Evolutionary conservation across 441 rosid genomes (phyloP).

Genomic region (Syzygium malaccense): DNA sequence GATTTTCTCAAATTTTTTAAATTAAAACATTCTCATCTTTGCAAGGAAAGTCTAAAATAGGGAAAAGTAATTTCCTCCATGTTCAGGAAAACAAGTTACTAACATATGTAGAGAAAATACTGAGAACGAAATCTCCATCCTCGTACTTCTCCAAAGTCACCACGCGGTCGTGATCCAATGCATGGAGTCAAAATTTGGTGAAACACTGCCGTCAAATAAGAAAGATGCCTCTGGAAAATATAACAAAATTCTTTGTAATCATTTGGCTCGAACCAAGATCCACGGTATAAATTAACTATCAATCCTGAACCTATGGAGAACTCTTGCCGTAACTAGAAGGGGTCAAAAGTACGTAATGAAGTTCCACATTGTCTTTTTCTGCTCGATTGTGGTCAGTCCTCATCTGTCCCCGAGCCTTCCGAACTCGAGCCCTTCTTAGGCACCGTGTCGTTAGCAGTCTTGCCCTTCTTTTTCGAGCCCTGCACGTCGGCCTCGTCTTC

Average conservation of each 20-base stretch:
- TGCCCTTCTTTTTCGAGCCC: conserved; percentile 47
- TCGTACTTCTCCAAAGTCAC: neutral
- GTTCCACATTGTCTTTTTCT: neutral
- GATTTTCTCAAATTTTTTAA: neutral
- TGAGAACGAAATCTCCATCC: neutral
- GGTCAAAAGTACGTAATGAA: neutral
- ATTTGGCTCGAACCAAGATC: neutral
- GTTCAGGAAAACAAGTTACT: neutral
- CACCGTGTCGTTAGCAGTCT: conserved; percentile 39
- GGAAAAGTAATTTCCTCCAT: neutral
- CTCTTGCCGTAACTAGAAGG: neutral
- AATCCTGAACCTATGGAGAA: neutral
- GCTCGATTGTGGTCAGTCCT: conserved; percentile 29
- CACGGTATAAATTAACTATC: neutral
- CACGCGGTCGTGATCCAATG: neutral
- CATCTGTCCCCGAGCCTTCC: conserved; percentile 66
- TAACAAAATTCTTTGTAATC: neutral
- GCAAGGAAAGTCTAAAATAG: neutral
- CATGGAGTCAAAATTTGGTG: neutral
- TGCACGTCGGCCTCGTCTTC: conserved; percentile 84
- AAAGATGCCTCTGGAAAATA: fast-evolving
- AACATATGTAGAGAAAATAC: neutral
- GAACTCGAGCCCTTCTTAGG: conserved; percentile 45
- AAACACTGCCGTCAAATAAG: neutral
- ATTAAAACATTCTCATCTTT: neutral